Evolutionary conservation across 495 filamentous ascomycete genomes (phyloP).

Genomic region (Symbiotaphrina buchneri): DNA sequence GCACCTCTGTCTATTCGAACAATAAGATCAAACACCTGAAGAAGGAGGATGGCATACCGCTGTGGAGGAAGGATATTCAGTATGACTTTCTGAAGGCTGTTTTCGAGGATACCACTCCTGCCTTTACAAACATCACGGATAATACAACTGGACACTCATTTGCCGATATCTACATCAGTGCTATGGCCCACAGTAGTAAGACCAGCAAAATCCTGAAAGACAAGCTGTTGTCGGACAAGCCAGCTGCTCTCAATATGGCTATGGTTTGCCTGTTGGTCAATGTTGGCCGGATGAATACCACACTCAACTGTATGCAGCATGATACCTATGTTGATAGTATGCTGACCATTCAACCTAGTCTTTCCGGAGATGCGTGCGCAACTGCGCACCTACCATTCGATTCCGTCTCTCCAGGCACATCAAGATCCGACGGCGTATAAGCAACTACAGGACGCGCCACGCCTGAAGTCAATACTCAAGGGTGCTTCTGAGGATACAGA

Average conservation of each 20-base stretch:
- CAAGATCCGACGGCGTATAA: constrained; percentile 95
- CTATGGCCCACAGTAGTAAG: constrained; percentile 97
- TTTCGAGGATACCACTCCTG: constrained; percentile 65
- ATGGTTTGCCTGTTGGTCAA: constrained; percentile 98
- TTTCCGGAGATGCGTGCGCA: constrained; percentile 99
- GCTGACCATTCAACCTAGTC: constrained; percentile 26
- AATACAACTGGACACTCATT: constrained; percentile 56
- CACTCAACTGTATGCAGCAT: constrained; percentile 56
- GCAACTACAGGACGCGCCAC: constrained; percentile 88
- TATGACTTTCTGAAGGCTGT: constrained; percentile 82
- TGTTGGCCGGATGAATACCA: constrained; percentile 96
- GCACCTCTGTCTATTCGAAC: constrained; percentile 47
- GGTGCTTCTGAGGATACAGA: constrained; percentile 82
- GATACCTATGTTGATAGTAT: background rate
- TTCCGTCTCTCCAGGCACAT: constrained; percentile 83
- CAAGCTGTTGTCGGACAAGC: constrained; percentile 80
- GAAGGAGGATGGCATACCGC: constrained; percentile 88
- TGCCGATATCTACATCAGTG: constrained; percentile 90
- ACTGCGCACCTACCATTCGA: constrained; percentile 92
- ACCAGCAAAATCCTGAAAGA: constrained; percentile 96
- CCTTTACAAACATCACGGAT: constrained; percentile 74
- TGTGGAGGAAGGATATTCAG: constrained; percentile 96
- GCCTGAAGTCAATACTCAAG: constrained; percentile 92
- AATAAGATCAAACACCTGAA: constrained; percentile 91
- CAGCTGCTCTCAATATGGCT: constrained; percentile 88